Evolutionary conservation across 2,329 filamentous ascomycete genomes (phyloP).

Genomic region (Trichoderma lentiforme): DNA sequence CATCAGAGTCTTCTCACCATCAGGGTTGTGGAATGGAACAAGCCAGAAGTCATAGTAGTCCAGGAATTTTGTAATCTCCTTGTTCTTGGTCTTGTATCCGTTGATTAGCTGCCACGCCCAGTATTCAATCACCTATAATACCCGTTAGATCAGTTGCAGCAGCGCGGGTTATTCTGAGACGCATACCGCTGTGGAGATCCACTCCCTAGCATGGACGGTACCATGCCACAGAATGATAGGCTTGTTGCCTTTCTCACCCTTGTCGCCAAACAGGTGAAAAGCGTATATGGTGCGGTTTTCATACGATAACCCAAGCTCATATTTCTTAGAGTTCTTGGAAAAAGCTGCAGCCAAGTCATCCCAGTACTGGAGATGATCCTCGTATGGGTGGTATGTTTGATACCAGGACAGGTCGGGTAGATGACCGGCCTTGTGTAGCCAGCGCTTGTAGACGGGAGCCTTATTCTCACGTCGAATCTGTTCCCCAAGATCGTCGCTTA

Average conservation of each 20-base stretch:
- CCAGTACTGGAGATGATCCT: slow-evolving; percentile 48
- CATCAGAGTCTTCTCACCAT: slow-evolving; percentile 40
- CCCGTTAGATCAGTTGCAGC: neutral
- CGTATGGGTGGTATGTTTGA: slow-evolving; percentile 50
- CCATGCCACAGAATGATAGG: slow-evolving; percentile 55
- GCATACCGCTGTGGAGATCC: slow-evolving; percentile 42
- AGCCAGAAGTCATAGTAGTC: slow-evolving; percentile 65
- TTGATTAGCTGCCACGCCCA: slow-evolving; percentile 48
- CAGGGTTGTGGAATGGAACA: slow-evolving; percentile 60
- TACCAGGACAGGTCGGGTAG: slow-evolving; percentile 41
- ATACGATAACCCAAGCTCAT: slow-evolving; percentile 46
- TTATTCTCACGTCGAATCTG: neutral
- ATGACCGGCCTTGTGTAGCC: neutral
- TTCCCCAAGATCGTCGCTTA: neutral
- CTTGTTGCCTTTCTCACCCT: slow-evolving; percentile 41
- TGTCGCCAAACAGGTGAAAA: slow-evolving; percentile 51
- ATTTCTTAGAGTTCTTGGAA: slow-evolving; percentile 45
- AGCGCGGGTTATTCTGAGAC: neutral
- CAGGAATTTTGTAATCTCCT: slow-evolving; percentile 44
- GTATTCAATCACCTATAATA: slow-evolving; percentile 48
- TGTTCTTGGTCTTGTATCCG: slow-evolving; percentile 38
- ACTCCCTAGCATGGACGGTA: slow-evolving; percentile 58
- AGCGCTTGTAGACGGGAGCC: neutral
- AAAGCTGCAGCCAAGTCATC: slow-evolving; percentile 41
- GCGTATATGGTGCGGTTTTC: slow-evolving; percentile 58